Conservation (phyloP, 1,284 basidiomycete genomes). For the Ganoderma leucocontextum region DNA sequence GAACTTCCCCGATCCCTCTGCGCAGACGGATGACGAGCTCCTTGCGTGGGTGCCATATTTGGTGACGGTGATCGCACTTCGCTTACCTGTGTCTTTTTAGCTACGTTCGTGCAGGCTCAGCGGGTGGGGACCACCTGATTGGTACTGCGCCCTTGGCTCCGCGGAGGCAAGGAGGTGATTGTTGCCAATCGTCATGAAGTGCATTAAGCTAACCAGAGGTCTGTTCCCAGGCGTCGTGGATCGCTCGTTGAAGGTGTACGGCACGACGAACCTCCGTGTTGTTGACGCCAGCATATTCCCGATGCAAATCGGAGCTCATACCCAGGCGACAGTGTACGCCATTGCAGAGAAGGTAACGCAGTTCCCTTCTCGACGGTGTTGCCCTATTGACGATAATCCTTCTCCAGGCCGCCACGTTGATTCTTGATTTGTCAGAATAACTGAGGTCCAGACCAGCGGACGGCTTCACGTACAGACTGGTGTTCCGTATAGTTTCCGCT, state of each 20-base stretch:
- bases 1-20: slow-evolving; percentile 7
- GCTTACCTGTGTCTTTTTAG: background rate
- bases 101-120: background rate
- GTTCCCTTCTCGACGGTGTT: background rate
- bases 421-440: background rate
- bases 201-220: background rate
- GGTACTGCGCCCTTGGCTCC: slow-evolving; percentile 13
- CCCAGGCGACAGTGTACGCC: slow-evolving; percentile 21
- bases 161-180: slow-evolving; percentile 1
- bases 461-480: background rate
- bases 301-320: slow-evolving; percentile 28
- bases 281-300: slow-evolving; percentile 42
- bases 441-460: background rate
- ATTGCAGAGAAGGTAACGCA: background rate
- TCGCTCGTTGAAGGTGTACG: slow-evolving; percentile 49
- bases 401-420: background rate
- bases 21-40: slow-evolving; percentile 17
- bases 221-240: slow-evolving; percentile 55
- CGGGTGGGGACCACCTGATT: slow-evolving; percentile 7
- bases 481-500: background rate
- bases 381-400: background rate
- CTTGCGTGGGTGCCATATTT: slow-evolving; percentile 1
- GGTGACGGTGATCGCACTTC: background rate
- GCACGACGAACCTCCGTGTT: slow-evolving; percentile 45
- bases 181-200: background rate